phyloP scores from a whole-genome alignment of 768 basidiomycete genomes.

The Pluteus cervinus region DNA sequence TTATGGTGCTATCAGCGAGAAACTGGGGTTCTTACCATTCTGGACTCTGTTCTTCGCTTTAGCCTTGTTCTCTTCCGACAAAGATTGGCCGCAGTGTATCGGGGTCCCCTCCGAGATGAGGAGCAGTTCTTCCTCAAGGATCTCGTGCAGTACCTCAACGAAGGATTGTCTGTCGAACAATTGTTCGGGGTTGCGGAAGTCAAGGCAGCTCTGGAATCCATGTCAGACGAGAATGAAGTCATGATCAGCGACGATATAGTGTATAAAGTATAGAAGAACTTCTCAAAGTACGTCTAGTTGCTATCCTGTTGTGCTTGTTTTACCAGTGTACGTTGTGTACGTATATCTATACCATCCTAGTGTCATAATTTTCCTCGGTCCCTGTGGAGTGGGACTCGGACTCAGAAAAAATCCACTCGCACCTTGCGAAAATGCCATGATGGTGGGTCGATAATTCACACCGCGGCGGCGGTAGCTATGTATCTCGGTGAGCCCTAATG shows the following conservation, averaged over 20 bases:
- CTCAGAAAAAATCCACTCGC: no score
- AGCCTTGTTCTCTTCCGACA: conserved; percentile 80
- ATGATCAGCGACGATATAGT: conserved; percentile 86
- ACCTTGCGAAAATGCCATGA: no score
- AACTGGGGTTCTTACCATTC: background rate
- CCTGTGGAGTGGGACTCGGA: no score
- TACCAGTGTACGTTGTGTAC: no score
- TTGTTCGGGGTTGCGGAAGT: conserved; percentile 85
- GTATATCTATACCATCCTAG: no score
- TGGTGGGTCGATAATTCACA: no score
- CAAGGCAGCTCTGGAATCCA: conserved; percentile 58
- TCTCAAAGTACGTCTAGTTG: conserved; percentile 1
- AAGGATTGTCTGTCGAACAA: conserved; percentile 57
- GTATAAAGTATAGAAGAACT: conserved; percentile 60
- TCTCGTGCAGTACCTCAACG: conserved; percentile 71
- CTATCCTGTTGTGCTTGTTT: conserved; percentile 7
- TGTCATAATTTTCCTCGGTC: no score
- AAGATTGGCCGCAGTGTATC: conserved; percentile 67
- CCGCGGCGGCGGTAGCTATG: no score
- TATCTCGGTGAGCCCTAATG: no score
- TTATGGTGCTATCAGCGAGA: background rate
- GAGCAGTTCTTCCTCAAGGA: conserved; percentile 71
- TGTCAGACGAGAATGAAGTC: conserved; percentile 77
- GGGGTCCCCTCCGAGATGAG: conserved; percentile 61
- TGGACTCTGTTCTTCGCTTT: conserved; percentile 6